Evolutionary conservation across 768 basidiomycete species (phyloP).

Genomic region (Tricholoma hemisulphureum): DNA sequence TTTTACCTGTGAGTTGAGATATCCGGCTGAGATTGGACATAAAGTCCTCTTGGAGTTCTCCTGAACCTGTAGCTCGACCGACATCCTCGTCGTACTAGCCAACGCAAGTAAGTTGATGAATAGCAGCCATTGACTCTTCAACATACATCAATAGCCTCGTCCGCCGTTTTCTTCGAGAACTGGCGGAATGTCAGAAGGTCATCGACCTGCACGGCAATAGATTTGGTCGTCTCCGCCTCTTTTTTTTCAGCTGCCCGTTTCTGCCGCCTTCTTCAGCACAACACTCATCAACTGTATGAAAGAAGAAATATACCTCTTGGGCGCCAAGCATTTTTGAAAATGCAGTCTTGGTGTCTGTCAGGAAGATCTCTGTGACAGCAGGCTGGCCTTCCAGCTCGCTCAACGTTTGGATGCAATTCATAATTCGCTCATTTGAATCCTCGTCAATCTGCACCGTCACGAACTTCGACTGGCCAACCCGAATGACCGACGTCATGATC

Average conservation of each 20-base stretch:
- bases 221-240: slow-evolving; percentile 69
- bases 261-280: slow-evolving; percentile 33
- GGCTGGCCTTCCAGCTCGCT: slow-evolving; percentile 67
- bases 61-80: slow-evolving; percentile 82
- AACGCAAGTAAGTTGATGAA: slow-evolving; percentile 6
- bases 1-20: slow-evolving; percentile 84
- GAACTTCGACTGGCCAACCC: slow-evolving; percentile 96
- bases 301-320: slow-evolving; percentile 67
- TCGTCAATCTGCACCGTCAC: slow-evolving; percentile 95
- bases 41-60: slow-evolving; percentile 86
- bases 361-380: slow-evolving; percentile 67
- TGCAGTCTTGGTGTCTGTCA: slow-evolving; percentile 86
- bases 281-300: not conserved
- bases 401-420: slow-evolving; percentile 93
- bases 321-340: slow-evolving; percentile 95
- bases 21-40: slow-evolving; percentile 92
- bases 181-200: slow-evolving; percentile 91
- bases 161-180: slow-evolving; percentile 87
- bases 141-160: slow-evolving; percentile 73
- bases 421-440: slow-evolving; percentile 93
- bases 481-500: slow-evolving; percentile 96
- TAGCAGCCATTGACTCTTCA: not conserved
- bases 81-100: slow-evolving; percentile 84
- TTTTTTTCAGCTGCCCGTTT: slow-evolving; percentile 91
- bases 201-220: slow-evolving; percentile 82